phyloP scores from a whole-genome alignment of 495 filamentous ascomycete species.

The Penicillium alfredii region DNA sequence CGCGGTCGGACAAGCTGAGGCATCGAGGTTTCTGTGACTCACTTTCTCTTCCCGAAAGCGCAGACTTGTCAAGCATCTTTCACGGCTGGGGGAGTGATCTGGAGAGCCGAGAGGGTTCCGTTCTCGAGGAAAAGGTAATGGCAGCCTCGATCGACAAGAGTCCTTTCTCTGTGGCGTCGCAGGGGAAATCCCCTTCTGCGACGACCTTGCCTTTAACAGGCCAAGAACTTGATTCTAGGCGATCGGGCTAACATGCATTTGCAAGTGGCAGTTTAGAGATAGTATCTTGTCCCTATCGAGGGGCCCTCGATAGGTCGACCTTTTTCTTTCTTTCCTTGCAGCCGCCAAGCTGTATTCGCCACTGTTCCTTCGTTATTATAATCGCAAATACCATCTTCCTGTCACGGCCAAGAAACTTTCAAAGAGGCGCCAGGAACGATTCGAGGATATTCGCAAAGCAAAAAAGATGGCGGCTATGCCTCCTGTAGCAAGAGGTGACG shows the following conservation, averaged over 20 bases:
- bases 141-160: constrained; percentile 3
- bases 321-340: constrained; percentile 15
- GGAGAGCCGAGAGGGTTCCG: constrained; percentile 9
- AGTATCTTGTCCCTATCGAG: constrained; percentile 4
- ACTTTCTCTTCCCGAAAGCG: constrained; percentile 16
- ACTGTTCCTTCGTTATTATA: constrained; percentile 52
- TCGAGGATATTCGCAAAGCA: constrained; percentile 15
- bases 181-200: too few species aligned
- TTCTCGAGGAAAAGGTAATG: constrained; percentile 38
- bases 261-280: constrained; percentile 4
- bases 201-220: too few species aligned
- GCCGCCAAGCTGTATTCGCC: constrained; percentile 61
- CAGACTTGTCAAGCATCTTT: constrained; percentile 28
- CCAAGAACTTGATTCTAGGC: background rate
- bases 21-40: constrained; percentile 21
- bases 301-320: constrained; percentile 1
- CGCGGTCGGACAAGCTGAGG: constrained; percentile 39
- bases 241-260: constrained; percentile 8
- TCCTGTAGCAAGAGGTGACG: constrained; percentile 17
- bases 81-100: constrained; percentile 22
- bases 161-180: constrained; percentile 2
- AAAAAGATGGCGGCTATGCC: constrained; percentile 38
- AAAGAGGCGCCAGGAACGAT: constrained; percentile 25
- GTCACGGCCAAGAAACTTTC: constrained; percentile 37
- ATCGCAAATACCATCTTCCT: constrained; percentile 40